Evolutionary conservation across 306 rosid genomes (phyloP), one percentile per base, ranked within the genome.

Genomic region (Cucurbita ficifolia): DNA sequence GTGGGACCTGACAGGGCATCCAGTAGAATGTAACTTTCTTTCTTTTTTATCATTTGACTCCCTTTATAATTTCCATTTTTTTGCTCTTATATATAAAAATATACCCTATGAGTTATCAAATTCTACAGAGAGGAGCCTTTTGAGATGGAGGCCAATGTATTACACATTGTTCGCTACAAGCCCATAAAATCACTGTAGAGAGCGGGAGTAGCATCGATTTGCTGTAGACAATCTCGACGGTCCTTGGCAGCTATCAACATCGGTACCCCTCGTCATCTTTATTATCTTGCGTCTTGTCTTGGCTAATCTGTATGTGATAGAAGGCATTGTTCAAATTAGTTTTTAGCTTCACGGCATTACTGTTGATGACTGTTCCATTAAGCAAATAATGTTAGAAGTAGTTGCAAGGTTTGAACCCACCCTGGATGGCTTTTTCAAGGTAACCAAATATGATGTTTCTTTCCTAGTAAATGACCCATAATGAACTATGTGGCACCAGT

Each of bases 161-260:
- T 86, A 16, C 86, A 89, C 85, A 88, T 88, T 76, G 87, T 93
- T 60, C 96, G 96, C 78, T 93, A 88, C 83, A 93, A 86, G 80
- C 89, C 96, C 38, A 87, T 93, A 75, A 93, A 86, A 81, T 79
- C 87, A 38, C 86, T 8, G 96, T 90, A 8, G 97, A 90, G 82
- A 90, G 83, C 51, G 97, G 97, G 21, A 85, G 82, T 29, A 3
- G 2, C 82, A 87, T 93, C 74, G 93, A 90, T 62, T 83, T 86
- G 78, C 73, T 62, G n/a, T 75, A 51, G 56, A 14, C 72, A 12
- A 67, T 48, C 42, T 24, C 43, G 43, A 24, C 43, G 45, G 45
- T 60, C 42, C 65, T 5, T 11, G 24, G 43, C 19, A 48, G 55
- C 18, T 69, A 29, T 48, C 16, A 8, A 69, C 57, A 48, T 21